Base-by-base conservation (phyloP, 2,329 filamentous ascomycete genomes). In the Cercospora beticola region DNA sequence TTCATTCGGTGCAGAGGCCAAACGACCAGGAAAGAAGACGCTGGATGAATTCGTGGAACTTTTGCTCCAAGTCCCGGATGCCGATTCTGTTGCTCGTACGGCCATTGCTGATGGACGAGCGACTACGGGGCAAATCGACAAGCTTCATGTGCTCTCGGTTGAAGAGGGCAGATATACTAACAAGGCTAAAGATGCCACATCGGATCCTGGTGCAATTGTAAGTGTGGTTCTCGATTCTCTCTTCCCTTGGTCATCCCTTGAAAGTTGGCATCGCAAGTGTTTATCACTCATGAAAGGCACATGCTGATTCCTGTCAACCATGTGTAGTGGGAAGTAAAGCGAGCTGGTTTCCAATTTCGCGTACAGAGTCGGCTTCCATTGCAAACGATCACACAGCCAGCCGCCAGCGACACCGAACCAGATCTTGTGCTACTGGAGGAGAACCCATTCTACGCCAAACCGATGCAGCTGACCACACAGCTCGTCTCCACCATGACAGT, bases 81-180 rank as follows among this genome's bases (percentile, higher is more conserved):
- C 52, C 8, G 52, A 56, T 14, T 23, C 52, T 56, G 52, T 56
- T 16, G 52, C 52, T 56, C 52, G 26, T 4, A 30, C 52, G 23
- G 26, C 21, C 23, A 56, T 56, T n/a, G 5, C 52, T 12, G 26
- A 30, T n/a, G 52, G 52, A 56, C 52, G 30, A 30, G 14, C 52
- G 6, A 30, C 23, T 28, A 26, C 21, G 10, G 64, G 40, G 5
- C 16, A 31, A 26, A 56, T 66, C 23, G 57, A 66, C n/a, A 49
- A 31, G 23, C 57, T 66, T 12, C 64, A 66, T 46, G 36, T 66
- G 18, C 57, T 66, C 5, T 66, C 64, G n/a, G 64, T 66, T 1
- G 64, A 66, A 43, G 58, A 18, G 30, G 64, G 64, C 8, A 31
- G 64, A 10, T 66, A 30, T 56, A 28, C 64, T n/a, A 40, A 66